Conservation (phyloP, 495 filamentous ascomycete genomes). For the Neurospora discreta region DNA sequence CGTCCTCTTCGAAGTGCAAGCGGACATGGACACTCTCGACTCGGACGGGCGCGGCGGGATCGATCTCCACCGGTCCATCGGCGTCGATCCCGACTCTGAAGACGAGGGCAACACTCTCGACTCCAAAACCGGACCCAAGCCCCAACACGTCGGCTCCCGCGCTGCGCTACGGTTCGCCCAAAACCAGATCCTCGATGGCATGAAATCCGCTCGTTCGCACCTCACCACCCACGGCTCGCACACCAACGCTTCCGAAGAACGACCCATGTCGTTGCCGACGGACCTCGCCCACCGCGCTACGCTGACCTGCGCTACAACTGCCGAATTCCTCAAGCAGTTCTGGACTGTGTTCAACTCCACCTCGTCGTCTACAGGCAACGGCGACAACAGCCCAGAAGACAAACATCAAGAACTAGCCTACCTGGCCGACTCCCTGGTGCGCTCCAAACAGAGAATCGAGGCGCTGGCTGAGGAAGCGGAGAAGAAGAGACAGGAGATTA, state of each 20-base stretch:
- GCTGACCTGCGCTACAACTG: conserved; percentile 83
- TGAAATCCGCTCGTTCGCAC: conserved; percentile 5
- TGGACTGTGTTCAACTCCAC: conserved; percentile 83
- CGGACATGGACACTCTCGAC: conserved; percentile 45
- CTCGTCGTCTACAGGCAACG: conserved; percentile 37
- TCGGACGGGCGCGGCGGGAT: conserved; percentile 36
- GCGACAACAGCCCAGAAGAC: conserved; percentile 21
- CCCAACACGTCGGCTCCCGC: conserved; percentile 46
- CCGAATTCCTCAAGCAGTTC: conserved; percentile 93
- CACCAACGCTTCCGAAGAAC: conserved; percentile 25
- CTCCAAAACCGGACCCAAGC: conserved; percentile 37
- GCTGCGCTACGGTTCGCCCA: conserved; percentile 42
- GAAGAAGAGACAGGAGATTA: conserved; percentile 47
- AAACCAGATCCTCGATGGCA: conserved; percentile 42
- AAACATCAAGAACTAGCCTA: conserved; percentile 58
- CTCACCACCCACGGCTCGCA: not conserved
- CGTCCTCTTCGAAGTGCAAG: conserved; percentile 52
- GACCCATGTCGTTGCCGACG: conserved; percentile 52
- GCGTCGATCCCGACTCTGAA: conserved; percentile 55
- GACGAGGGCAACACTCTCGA: conserved; percentile 34
- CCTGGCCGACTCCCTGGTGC: conserved; percentile 63
- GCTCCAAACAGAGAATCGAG: conserved; percentile 67
- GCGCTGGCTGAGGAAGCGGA: conserved; percentile 76
- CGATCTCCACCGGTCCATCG: conserved; percentile 47
- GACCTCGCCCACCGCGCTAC: conserved; percentile 60